Percentiles rank a stretch among this genome's conserved stretches.
These are phyloP conservation scores for Elongisporangium anandrum DNA, from an alignment of 352 stramenopile species.

Conservation along the genomic window DNA sequence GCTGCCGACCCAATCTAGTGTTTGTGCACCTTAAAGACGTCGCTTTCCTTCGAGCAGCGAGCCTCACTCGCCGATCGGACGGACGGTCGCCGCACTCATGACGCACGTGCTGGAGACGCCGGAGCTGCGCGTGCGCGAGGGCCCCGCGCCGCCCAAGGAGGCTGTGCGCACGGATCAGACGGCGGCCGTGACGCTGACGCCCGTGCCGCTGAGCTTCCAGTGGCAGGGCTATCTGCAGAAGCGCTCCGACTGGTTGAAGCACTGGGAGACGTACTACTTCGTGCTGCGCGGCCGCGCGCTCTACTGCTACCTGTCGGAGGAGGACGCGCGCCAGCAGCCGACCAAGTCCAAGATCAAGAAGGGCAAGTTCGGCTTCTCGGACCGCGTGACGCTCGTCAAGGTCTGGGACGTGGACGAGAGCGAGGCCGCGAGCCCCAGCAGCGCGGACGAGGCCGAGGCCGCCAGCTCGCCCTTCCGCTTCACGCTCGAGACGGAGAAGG, in stretches of 20 bases:
- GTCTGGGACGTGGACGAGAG: constrained; percentile 72
- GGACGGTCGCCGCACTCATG: not conserved
- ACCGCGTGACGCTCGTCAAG: constrained; percentile 69
- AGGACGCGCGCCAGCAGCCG: constrained; percentile 68
- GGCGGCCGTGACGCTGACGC: not conserved
- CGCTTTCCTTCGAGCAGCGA: not conserved
- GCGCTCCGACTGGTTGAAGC: constrained; percentile 86
- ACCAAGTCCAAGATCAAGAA: constrained; percentile 90
- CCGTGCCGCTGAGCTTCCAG: constrained; percentile 53
- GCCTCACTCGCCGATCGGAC: not conserved
- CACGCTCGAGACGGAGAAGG: constrained; percentile 77
- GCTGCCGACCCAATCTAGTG: not conserved
- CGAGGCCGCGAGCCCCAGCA: not conserved
- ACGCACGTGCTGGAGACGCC: constrained; percentile 8
- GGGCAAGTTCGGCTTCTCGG: constrained; percentile 80
- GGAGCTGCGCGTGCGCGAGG: constrained; percentile 4
- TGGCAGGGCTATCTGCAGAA: constrained; percentile 88
- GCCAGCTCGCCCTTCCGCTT: constrained; percentile 66
- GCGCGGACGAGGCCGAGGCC: constrained; percentile 1
- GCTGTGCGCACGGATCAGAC: not conserved
- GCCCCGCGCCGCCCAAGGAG: constrained; percentile 12
- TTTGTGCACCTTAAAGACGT: not conserved
- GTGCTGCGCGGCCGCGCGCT: constrained; percentile 61
- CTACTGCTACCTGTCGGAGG: constrained; percentile 83
- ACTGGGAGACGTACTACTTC: constrained; percentile 89